These are phyloP conservation scores for Xylariaceae sp. DNA, from an alignment of 2,329 filamentous ascomycete genomes.

Conservation along the genomic window DNA sequence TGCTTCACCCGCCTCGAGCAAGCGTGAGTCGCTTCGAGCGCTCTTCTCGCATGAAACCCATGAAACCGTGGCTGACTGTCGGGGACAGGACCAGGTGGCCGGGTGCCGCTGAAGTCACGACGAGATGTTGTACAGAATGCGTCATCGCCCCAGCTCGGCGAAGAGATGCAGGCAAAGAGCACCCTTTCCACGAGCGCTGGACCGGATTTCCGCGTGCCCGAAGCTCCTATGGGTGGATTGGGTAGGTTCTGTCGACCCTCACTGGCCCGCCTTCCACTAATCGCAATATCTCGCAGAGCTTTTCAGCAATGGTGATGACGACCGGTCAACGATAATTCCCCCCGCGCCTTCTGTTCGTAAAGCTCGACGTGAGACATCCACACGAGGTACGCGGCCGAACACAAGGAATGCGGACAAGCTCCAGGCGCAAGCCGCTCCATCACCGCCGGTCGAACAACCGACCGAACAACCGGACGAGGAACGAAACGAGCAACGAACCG, in stretches of 20 bases:
- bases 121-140: too few relatives aligned
- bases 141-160: too few relatives aligned
- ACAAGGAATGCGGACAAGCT: conserved; percentile 17
- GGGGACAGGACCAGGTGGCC: too few relatives aligned
- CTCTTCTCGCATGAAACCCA: too few relatives aligned
- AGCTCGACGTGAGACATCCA: conserved; percentile 1
- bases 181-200: conserved; percentile 15
- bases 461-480: conserved; percentile 2
- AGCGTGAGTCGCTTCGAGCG: not conserved
- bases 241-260: conserved; percentile 22
- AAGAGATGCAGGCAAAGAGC: too few relatives aligned
- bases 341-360: conserved; percentile 3
- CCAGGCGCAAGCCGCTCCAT: too few relatives aligned
- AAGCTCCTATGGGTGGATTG: conserved; percentile 26
- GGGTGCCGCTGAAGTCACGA: too few relatives aligned
- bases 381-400: conserved; percentile 4
- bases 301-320: conserved; percentile 1
- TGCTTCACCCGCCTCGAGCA: conserved; percentile 11
- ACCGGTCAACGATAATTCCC: not conserved
- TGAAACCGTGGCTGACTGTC: too few relatives aligned
- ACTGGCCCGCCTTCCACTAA: conserved; percentile 3
- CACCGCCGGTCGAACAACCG: too few relatives aligned
- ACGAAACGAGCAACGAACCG: too few relatives aligned
- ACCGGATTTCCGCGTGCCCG: conserved; percentile 17
- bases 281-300: conserved; percentile 6